Percentiles rank a stretch among this genome's conserved stretches.
Conservation (phyloP, 208 protist species). For the Entamoeba dispar region DNA sequence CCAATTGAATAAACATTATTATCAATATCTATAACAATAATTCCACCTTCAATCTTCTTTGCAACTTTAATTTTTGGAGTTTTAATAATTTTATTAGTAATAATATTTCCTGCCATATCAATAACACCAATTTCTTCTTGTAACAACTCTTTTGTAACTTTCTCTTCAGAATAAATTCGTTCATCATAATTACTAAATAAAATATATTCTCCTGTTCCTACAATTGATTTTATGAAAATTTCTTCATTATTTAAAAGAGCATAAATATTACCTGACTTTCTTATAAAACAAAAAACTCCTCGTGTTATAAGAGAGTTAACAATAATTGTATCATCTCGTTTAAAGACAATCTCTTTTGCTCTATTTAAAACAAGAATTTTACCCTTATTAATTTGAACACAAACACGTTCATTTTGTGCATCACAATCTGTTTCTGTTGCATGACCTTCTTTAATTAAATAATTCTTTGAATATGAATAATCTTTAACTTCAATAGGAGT, state of each 20-base stretch:
- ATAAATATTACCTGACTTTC: background rate
- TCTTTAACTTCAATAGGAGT: too few relatives aligned
- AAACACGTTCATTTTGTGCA: background rate
- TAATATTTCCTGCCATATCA: background rate
- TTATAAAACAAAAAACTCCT: background rate
- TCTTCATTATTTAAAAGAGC: background rate
- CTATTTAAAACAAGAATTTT: background rate
- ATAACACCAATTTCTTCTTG: background rate
- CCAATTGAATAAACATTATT: background rate
- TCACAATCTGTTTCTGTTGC: background rate
- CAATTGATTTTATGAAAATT: background rate
- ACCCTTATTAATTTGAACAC: background rate
- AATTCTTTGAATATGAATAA: too few relatives aligned
- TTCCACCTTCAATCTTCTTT: background rate
- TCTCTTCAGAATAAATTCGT: background rate
- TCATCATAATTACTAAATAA: background rate
- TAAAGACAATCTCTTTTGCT: background rate
- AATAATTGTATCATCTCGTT: background rate
- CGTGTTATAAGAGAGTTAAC: background rate
- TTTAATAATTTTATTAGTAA: background rate
- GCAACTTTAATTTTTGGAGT: background rate
- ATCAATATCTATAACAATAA: background rate
- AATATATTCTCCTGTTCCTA: background rate
- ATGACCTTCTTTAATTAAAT: too few relatives aligned
- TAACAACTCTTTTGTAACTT: background rate